These are phyloP conservation scores for Aspergillus wentii DNA, from an alignment of 495 filamentous ascomycete genomes.

Conservation along the genomic window DNA sequence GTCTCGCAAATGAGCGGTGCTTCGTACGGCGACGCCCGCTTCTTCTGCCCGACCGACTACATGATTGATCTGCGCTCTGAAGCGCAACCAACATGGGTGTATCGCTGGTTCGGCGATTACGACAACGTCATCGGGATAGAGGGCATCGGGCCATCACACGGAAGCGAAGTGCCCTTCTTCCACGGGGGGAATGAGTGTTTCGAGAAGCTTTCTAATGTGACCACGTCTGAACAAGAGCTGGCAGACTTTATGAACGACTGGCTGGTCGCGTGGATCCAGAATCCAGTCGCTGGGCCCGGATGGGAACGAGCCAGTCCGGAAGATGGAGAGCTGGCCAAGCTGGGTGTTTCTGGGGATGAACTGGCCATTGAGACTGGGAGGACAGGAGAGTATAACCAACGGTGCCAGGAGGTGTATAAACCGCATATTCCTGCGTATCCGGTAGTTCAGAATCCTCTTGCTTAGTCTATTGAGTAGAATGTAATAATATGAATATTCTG, in stretches of 20 bases:
- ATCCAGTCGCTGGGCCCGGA: conserved; percentile 18
- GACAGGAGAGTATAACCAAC: conserved; percentile 17
- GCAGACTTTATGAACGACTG: conserved; percentile 21
- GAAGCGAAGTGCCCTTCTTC: conserved; percentile 24
- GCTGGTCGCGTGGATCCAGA: conserved; percentile 21
- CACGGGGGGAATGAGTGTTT: conserved; percentile 25
- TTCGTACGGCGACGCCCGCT: conserved; percentile 22
- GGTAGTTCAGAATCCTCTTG: conserved; percentile 15
- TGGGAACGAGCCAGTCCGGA: conserved; percentile 14
- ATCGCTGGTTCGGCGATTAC: conserved; percentile 24
- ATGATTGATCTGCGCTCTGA: conserved; percentile 15
- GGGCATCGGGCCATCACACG: conserved; percentile 17
- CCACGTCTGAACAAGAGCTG: conserved; percentile 14
- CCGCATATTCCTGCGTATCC: conserved; percentile 17
- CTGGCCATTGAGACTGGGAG: conserved; percentile 11
- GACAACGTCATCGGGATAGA: conserved; percentile 14
- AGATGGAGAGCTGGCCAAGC: conserved; percentile 15
- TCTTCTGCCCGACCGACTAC: conserved; percentile 19
- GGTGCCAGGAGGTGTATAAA: conserved; percentile 18
- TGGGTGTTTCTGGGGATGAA: conserved; percentile 19
- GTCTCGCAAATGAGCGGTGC: conserved; percentile 22
- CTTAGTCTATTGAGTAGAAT: conserved; percentile 5
- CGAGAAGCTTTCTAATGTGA: conserved; percentile 12
- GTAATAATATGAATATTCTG: not conserved
- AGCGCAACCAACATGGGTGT: conserved; percentile 20